A percentile compares a stretch with the other conserved stretches of the same genome.
Evolutionary conservation across 495 filamentous ascomycete genomes (phyloP).

Genomic region (Penicillium cataractarum): DNA sequence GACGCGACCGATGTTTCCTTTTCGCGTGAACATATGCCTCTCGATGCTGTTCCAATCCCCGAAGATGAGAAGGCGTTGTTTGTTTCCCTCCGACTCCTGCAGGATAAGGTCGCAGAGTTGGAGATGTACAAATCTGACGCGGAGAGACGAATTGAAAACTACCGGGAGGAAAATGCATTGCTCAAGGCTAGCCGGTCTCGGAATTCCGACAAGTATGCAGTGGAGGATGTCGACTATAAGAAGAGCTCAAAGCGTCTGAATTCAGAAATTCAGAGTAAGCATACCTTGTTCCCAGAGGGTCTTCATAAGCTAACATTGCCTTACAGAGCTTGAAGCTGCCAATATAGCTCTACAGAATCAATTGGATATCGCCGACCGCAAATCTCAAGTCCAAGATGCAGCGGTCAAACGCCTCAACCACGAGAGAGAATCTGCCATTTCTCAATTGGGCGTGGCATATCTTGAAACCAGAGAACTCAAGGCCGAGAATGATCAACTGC

Average conservation of each 20-base stretch:
- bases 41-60: slow-evolving; percentile 67
- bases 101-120: slow-evolving; percentile 66
- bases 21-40: slow-evolving; percentile 49
- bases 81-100: slow-evolving; percentile 66
- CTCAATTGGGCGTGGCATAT: slow-evolving; percentile 65
- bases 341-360: slow-evolving; percentile 59
- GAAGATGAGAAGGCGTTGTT: slow-evolving; percentile 71
- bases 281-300: background rate
- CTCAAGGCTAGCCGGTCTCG: slow-evolving; percentile 53
- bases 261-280: slow-evolving; percentile 60
- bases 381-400: slow-evolving; percentile 61
- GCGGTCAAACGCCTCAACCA: slow-evolving; percentile 60
- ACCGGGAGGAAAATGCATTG: slow-evolving; percentile 59
- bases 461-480: slow-evolving; percentile 66
- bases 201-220: slow-evolving; percentile 47
- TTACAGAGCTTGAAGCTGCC: slow-evolving; percentile 59
- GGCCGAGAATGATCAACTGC: slow-evolving; percentile 55
- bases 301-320: slow-evolving; percentile 12
- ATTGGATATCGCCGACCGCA: slow-evolving; percentile 61
- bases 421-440: slow-evolving; percentile 67
- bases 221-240: slow-evolving; percentile 42
- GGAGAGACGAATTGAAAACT: slow-evolving; percentile 57
- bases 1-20: slow-evolving; percentile 44
- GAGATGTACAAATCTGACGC: slow-evolving; percentile 63
- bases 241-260: slow-evolving; percentile 40